These are phyloP conservation scores for Phlegmacium glaucopus DNA, from an alignment of 768 basidiomycete species.

Conservation along the genomic window DNA sequence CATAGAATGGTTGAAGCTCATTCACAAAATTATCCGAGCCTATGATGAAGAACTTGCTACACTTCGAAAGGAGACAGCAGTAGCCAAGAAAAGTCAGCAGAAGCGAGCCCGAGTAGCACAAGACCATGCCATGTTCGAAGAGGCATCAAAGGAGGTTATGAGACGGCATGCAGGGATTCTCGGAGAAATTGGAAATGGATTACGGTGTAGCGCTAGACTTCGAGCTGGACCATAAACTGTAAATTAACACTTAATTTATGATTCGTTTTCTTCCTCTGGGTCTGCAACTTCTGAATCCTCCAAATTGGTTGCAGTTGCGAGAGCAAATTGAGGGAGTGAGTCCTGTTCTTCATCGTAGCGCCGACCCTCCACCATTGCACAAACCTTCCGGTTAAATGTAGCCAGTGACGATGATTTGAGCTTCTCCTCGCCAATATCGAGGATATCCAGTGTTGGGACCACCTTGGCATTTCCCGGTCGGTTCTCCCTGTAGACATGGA, in stretches of 20 bases:
- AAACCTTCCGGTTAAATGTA: slow-evolving; percentile 2
- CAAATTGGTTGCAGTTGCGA: background rate
- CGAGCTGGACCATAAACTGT: no score
- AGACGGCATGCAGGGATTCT: no score
- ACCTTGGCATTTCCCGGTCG: background rate
- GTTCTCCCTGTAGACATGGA: slow-evolving; percentile 7
- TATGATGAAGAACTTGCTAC: background rate
- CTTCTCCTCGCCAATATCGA: slow-evolving; percentile 8
- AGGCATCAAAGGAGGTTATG: no score
- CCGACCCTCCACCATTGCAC: slow-evolving; percentile 1
- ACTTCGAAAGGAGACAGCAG: background rate
- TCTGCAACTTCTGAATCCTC: background rate
- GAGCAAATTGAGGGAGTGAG: no score
- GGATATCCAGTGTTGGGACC: slow-evolving; percentile 13
- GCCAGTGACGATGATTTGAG: background rate
- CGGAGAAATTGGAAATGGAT: no score
- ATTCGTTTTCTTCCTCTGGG: no score
- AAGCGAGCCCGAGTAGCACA: no score
- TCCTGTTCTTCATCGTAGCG: background rate
- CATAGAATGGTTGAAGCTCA: background rate
- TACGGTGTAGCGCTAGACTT: no score
- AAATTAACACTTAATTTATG: no score
- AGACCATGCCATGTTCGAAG: no score
- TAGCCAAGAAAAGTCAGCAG: background rate
- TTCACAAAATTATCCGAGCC: background rate